phyloP scores from a whole-genome alignment of 1,139 yeast species.

The Debaryomyces robertsiae region DNA sequence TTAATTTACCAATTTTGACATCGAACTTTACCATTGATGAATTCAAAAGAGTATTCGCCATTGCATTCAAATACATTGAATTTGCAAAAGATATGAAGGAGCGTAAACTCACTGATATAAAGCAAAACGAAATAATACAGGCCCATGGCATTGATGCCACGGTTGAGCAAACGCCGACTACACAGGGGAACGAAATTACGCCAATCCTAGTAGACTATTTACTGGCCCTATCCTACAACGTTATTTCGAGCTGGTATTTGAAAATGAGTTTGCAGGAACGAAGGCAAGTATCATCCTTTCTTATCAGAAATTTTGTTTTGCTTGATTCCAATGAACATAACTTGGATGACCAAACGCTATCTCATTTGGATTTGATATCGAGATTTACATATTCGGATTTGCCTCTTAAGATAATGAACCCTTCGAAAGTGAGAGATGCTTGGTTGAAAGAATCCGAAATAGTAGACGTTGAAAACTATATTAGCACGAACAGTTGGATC shows the following conservation, averaged over 20 bases:
- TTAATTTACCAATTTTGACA: slow-evolving; percentile 67
- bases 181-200: slow-evolving; percentile 43
- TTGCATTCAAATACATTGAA: slow-evolving; percentile 78
- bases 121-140: slow-evolving; percentile 18
- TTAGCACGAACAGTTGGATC: slow-evolving; percentile 56
- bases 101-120: slow-evolving; percentile 16
- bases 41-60: slow-evolving; percentile 77
- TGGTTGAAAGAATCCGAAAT: neutral
- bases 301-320: slow-evolving; percentile 58
- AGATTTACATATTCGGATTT: slow-evolving; percentile 69
- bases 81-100: slow-evolving; percentile 58
- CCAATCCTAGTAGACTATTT: slow-evolving; percentile 62
- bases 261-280: slow-evolving; percentile 64
- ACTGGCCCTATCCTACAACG: slow-evolving; percentile 64
- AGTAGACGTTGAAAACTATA: slow-evolving; percentile 19
- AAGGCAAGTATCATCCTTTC: slow-evolving; percentile 59
- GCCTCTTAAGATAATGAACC: slow-evolving; percentile 50
- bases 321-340: slow-evolving; percentile 34
- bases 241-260: slow-evolving; percentile 74
- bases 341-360: slow-evolving; percentile 56
- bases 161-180: slow-evolving; percentile 51
- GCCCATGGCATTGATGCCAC: slow-evolving; percentile 47
- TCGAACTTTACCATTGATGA: slow-evolving; percentile 78
- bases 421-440: slow-evolving; percentile 20
- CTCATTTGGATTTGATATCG: slow-evolving; percentile 66